These are phyloP conservation scores for Saraca asoca DNA, from an alignment of 331 rosid genomes.

Conservation along the genomic window DNA sequence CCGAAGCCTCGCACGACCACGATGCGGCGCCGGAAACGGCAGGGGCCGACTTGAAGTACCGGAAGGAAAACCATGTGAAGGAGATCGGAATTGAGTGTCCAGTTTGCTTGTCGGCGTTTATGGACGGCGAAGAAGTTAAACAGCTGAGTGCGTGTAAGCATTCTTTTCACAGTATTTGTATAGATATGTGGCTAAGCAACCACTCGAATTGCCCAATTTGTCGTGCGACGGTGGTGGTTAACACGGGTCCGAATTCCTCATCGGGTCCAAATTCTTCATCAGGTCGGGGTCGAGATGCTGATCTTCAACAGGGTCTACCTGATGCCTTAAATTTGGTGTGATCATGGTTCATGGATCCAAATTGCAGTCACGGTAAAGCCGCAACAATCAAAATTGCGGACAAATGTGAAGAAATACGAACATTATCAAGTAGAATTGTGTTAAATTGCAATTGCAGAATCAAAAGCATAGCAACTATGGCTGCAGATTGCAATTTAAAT, in stretches of 20 bases:
- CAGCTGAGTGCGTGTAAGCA: conserved; percentile 65
- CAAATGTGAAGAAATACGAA: too few species aligned
- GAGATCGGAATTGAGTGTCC: conserved; percentile 74
- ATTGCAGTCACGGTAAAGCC: too few species aligned
- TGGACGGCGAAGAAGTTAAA: conserved; percentile 67
- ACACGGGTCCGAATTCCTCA: not conserved
- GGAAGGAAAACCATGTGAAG: conserved; percentile 51
- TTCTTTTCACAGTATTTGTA: conserved; percentile 65
- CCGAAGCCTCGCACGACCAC: conserved; percentile 27
- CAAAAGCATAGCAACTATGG: too few species aligned
- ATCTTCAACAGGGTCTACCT: conserved; percentile 44
- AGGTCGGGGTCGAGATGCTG: conserved; percentile 36
- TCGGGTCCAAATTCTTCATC: conserved; percentile 20
- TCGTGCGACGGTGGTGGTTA: conserved; percentile 47
- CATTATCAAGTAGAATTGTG: too few species aligned
- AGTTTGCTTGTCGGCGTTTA: conserved; percentile 65
- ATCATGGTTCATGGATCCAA: not conserved
- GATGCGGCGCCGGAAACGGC: conserved; percentile 2
- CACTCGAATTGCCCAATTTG: conserved; percentile 76
- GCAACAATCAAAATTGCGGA: too few species aligned
- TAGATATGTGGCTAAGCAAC: conserved; percentile 59
- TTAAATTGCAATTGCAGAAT: too few species aligned
- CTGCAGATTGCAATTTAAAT: too few species aligned
- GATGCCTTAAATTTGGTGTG: conserved; percentile 53
- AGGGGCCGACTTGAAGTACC: conserved; percentile 45